Base-by-base conservation (phyloP, 129 eudicot species). In the Dittrichia graveolens region DNA sequence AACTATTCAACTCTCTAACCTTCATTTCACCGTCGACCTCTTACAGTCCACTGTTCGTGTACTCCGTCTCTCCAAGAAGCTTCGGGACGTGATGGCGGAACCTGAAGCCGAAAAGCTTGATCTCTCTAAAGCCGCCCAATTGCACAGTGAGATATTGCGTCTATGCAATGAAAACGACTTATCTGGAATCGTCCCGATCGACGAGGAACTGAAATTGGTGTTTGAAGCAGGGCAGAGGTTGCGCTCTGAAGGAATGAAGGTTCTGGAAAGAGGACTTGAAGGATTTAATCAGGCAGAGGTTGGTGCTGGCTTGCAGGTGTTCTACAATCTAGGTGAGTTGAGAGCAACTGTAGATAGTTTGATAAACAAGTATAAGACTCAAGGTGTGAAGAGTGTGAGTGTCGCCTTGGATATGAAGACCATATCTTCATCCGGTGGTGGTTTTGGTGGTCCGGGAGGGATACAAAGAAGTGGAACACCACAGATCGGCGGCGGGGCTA, bases 251-350 rank as follows among this genome's bases (percentile, higher is more conserved):
- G 98, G 92, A 34, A 87, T 87, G 89, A 84, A 61, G 81, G 96
- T 86, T 3, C 58, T 93, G 77, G 96, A 93, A 65, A 86, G 94
- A 24, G 98, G 98, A 5, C 67, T 93, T 3, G 91, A 87, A 72
- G 91, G 86, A 58, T 79, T 93, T 81, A 93, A 93, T 81, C 97
- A 91, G 77, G 90, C 97, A 8, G 97, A 91, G 74, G 96, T 91
- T 24, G 97, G 97, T 49, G 84, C 84, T 0, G 98, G 98, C 0
- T 82, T 94, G 74, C 98, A 94, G 78, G 97, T 94, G 65, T 94
- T 94, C 55, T 94, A 94, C 48, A 94, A 94, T 74, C 65, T 94
- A 75, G 98, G 98, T 2, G 98, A 93, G 81, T 77, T 93, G 83
- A 82, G 87, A 38, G 75, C 45, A 0, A 89, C 96, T 0, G 90